A percentile compares a stretch with the other conserved stretches of the same genome.
These are phyloP conservation scores for Limnomonas spitsbergensis DNA, from an alignment of 139 green algal species.

Conservation along the genomic window DNA sequence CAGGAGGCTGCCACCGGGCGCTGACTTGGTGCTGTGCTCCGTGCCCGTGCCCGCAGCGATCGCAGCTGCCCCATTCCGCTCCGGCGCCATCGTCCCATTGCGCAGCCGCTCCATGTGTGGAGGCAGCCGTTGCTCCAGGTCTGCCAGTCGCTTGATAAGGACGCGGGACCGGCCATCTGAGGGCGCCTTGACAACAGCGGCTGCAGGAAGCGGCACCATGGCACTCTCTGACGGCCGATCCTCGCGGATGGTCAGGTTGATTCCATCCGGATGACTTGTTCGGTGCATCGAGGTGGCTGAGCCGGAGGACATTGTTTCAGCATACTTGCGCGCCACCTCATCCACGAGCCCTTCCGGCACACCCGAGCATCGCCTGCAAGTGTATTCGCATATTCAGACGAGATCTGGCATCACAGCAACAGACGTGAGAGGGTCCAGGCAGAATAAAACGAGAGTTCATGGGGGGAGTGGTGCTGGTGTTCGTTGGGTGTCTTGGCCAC, in stretches of 20 bases:
- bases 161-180: slow-evolving; percentile 10
- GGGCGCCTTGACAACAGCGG: neutral
- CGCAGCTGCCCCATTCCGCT: slow-evolving; percentile 29
- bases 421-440: neutral
- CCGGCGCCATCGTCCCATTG: slow-evolving; percentile 19
- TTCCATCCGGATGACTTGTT: neutral
- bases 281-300: slow-evolving; percentile 4
- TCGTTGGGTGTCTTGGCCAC: no score
- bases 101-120: slow-evolving; percentile 34
- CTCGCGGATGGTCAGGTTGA: no score
- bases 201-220: no score
- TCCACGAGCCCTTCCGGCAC: neutral
- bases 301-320: neutral
- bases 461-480: neutral
- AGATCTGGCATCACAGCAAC: neutral
- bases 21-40: slow-evolving; percentile 25
- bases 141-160: slow-evolving; percentile 49
- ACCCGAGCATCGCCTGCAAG: neutral
- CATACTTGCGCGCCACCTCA: neutral
- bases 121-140: slow-evolving; percentile 57
- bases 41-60: neutral
- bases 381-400: no score
- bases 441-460: neutral
- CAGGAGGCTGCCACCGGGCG: slow-evolving; percentile 60
- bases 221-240: no score